Conservation (phyloP, 768 basidiomycete genomes). For the Tricholoma furcatifolium region DNA sequence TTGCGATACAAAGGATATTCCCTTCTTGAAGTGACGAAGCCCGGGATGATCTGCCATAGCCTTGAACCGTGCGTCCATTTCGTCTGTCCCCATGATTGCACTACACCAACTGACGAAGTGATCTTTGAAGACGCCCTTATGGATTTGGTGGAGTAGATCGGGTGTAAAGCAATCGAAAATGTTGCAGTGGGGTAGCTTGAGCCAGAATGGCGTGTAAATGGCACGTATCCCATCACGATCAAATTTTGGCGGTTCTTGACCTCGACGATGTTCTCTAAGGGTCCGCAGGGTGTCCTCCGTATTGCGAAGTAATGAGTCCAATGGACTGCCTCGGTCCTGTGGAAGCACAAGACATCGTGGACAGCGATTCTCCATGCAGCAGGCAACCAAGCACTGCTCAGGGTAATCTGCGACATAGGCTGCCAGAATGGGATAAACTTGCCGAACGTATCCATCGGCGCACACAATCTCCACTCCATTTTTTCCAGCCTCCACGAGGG, state of each 20-base stretch:
- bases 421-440: conserved; percentile 31
- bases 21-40: too few species aligned
- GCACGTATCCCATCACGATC: not conserved
- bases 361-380: conserved; percentile 22
- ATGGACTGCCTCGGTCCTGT: conserved; percentile 14
- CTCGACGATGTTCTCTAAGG: not conserved
- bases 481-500: conserved; percentile 25
- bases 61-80: not conserved
- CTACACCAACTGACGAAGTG: not conserved
- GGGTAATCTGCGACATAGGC: conserved; percentile 18
- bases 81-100: not conserved
- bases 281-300: not conserved
- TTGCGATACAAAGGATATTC: not conserved
- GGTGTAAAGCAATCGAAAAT: not conserved
- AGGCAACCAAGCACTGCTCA: conserved; percentile 35
- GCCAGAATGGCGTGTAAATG: not conserved
- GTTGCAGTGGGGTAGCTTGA: not conserved
- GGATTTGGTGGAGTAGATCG: too few species aligned
- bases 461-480: conserved; percentile 30
- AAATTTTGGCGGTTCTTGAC: not conserved
- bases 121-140: too few species aligned
- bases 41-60: not conserved
- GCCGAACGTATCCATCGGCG: conserved; percentile 27
- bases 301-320: not conserved
- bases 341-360: conserved; percentile 23